Base-by-base conservation (phyloP, 768 basidiomycete species). In the Pisolithus albus region DNA sequence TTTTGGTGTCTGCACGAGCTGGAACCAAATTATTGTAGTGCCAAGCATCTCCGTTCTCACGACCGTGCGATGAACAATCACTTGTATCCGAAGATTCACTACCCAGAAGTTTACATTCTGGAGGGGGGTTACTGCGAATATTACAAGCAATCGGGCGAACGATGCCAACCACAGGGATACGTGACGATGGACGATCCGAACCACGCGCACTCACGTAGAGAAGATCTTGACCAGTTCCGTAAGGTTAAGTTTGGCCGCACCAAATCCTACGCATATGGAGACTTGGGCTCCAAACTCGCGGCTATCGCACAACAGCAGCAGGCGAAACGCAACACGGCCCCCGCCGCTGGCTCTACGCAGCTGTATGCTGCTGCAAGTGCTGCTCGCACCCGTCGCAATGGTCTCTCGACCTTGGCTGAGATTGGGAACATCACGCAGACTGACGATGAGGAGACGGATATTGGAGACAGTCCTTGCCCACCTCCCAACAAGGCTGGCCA, bases 81-180 rank as follows among this genome's bases (percentile, higher is more conserved):
- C 53, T 68, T 82, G 18, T 99, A 99, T 66, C 96, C 96, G 4
- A 87, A 80, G 64, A 84, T 97, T 39, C 88, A 90, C 68, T 99
- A 91, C 64, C 96, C 96, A 0, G 96, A 99, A 70, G 81, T 98
- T 16, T 99, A 98, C 72, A 81, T 99, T 59, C 81, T 99, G 7
- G 91, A 96, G 70, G 96, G 96, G 36, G 96, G 96, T 11, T 99
- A 97, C 68, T 91, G 84, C 59, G 79, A 82, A 40, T 98, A 92
- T 72, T 96, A 78, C 72, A 81, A 83, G 59, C 70, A 74, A 21
- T 85, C 80, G 47, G 72, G 81, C 2, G 64, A 70, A 28, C 85
- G 84, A 42, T 98, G 95, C 72, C 74, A 86, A 44, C 94, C 92
- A 0, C 73, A 71, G 16, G 85, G 78, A 1, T 99, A 99, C 63